These are phyloP conservation scores for Suillus bovinus DNA, from an alignment of 768 basidiomycete genomes.

Conservation along the genomic window DNA sequence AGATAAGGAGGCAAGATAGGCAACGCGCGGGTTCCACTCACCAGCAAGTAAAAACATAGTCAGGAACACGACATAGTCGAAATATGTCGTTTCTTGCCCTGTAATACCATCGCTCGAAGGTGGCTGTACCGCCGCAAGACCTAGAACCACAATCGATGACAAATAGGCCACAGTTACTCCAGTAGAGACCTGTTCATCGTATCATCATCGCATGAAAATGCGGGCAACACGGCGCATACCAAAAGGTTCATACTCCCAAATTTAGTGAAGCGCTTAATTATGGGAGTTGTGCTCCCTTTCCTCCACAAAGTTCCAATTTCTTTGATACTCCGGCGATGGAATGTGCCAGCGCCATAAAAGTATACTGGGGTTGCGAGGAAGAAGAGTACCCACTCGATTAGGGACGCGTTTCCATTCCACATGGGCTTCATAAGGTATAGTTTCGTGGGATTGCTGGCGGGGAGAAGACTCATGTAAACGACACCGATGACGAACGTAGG, in stretches of 20 bases:
- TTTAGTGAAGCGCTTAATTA: slow-evolving; percentile 56
- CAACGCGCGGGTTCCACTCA: slow-evolving; percentile 23
- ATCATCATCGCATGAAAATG: background rate
- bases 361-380: slow-evolving; percentile 69
- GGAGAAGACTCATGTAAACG: slow-evolving; percentile 72
- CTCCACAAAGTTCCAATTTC: slow-evolving; percentile 61
- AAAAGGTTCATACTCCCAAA: slow-evolving; percentile 91
- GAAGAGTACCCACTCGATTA: slow-evolving; percentile 63
- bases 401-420: slow-evolving; percentile 62
- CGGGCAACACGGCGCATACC: slow-evolving; percentile 36
- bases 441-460: slow-evolving; percentile 44
- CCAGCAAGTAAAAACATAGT: slow-evolving; percentile 80
- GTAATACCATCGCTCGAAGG: slow-evolving; percentile 35
- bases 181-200: slow-evolving; percentile 43
- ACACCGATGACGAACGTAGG: slow-evolving; percentile 81
- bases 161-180: slow-evolving; percentile 80
- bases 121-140: slow-evolving; percentile 49
- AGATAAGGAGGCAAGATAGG: slow-evolving; percentile 5
- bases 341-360: slow-evolving; percentile 63
- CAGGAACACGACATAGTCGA: slow-evolving; percentile 80
- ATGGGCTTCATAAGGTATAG: slow-evolving; percentile 56
- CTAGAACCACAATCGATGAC: slow-evolving; percentile 69
- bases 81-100: slow-evolving; percentile 68
- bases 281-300: slow-evolving; percentile 50
- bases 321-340: slow-evolving; percentile 55